A percentile compares a stretch with the other conserved stretches of the same genome.
These are phyloP conservation scores for Pittosporum tobira DNA, from an alignment of 129 eudicot genomes.

Conservation along the genomic window DNA sequence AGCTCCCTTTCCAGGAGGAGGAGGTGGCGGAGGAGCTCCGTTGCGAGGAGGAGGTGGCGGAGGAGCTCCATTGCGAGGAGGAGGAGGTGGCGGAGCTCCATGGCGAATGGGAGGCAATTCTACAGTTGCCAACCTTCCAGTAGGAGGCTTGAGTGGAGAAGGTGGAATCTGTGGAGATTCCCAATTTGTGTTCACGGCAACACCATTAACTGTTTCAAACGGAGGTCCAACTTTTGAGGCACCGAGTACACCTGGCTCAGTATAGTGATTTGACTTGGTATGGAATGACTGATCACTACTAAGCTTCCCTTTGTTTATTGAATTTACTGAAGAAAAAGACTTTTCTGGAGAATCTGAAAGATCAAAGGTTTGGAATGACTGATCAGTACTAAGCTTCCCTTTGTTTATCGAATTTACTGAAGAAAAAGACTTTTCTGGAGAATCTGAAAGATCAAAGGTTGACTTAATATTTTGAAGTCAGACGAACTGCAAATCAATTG, in stretches of 20 bases:
- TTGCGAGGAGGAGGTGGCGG: too few species aligned
- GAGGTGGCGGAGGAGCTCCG: too few species aligned
- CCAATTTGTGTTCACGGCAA: constrained; percentile 4
- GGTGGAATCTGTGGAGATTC: too few species aligned
- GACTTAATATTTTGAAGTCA: constrained; percentile 2
- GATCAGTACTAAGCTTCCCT: constrained; percentile 30
- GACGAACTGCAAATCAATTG: constrained; percentile 6
- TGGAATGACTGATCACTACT: constrained; percentile 24
- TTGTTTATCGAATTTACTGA: constrained; percentile 23
- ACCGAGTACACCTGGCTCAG: constrained; percentile 16
- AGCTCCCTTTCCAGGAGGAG: too few species aligned
- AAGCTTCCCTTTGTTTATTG: constrained; percentile 29
- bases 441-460: constrained; percentile 35
- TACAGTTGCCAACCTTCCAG: constrained; percentile 38
- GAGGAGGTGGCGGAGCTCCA: too few species aligned
- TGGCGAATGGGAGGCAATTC: too few species aligned
- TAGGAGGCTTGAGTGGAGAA: constrained; percentile 53
- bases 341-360: constrained; percentile 51
- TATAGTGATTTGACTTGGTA: constrained; percentile 18
- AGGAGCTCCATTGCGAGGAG: too few species aligned
- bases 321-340: constrained; percentile 27
- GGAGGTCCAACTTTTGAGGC: constrained; percentile 27
- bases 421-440: constrained; percentile 42
- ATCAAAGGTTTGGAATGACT: constrained; percentile 21
- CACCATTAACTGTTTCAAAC: constrained; percentile 16